phyloP scores from a whole-genome alignment of 306 rosid species.

The Abrus precatorius region DNA sequence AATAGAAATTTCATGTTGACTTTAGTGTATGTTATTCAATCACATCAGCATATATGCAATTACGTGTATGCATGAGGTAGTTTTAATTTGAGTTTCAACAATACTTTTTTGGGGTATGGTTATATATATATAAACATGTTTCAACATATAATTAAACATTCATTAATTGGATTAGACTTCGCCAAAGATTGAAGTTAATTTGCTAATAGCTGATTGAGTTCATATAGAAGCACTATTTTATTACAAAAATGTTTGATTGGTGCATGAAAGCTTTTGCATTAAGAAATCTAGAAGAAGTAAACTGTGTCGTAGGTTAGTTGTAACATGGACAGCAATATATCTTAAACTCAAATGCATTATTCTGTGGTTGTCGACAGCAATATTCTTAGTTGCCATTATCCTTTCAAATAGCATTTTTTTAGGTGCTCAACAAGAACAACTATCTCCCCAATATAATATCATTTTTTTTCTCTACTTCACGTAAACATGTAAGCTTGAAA shows the following conservation, averaged over 20 bases:
- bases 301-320: slow-evolving; percentile 1
- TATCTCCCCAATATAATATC: background rate
- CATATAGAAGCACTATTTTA: background rate
- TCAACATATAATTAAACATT: background rate
- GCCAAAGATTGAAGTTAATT: background rate
- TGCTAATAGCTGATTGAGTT: background rate
- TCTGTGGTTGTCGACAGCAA: slow-evolving; percentile 8
- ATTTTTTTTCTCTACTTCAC: background rate
- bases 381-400: slow-evolving; percentile 28
- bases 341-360: background rate
- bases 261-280: slow-evolving; percentile 26
- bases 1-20: slow-evolving; percentile 44
- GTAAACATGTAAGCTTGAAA: background rate
- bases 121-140: background rate
- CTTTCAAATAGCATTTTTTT: background rate
- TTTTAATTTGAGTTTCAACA: slow-evolving; percentile 29
- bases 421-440: slow-evolving; percentile 17
- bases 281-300: background rate
- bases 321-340: slow-evolving; percentile 11
- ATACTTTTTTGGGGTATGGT: slow-evolving; percentile 6
- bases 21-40: slow-evolving; percentile 23
- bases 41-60: slow-evolving; percentile 15
- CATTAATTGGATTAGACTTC: slow-evolving; percentile 32
- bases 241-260: slow-evolving; percentile 17
- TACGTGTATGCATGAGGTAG: slow-evolving; percentile 43